Evolutionary conservation across 148 eudicot genomes (phyloP), one percentile per base, ranked within the genome.

Genomic region (Gaultheria prostrata): DNA sequence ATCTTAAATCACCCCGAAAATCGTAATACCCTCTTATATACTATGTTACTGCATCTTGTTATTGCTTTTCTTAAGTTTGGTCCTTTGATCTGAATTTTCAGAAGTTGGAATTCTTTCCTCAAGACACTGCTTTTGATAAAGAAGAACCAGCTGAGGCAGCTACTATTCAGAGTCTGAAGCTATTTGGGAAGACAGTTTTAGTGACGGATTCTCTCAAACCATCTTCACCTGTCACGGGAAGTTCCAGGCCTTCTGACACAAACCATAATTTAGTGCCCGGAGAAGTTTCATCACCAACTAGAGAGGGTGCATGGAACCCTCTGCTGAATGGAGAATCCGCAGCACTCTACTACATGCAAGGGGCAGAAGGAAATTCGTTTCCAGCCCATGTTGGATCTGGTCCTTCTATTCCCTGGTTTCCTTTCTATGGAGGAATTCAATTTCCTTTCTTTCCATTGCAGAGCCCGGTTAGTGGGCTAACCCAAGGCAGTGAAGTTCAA

Each of bases 131-230:
- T 56, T 82, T 65, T 82, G 77, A 45, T 10, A 89, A 91, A 80
- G 87, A 85, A 75, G 78, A 63, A 46, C 74, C 85, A 13, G 88
- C 39, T n/a, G 90, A 84, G 69, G 82, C 79, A 69, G 77, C 88
- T 50, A 84, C 93, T n/a, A 82, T 86, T 1, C 91, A 87, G 79
- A 86, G 88, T 65, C 80, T 95, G 80, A 95, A 94, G 92, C 91
- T 95, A 18, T 95, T 95, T 79, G 98, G 98, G 67, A 90, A 93
- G 88, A 94, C 89, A 2, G 89, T 96, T 8, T 59, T 90, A 45
- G 91, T 96, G 56, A 75, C 72, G n/a, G 89, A 88, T 80, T 78
- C 90, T 46, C 70, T 77, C 56, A 84, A 81, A 63, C 39, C 90
- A 15, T 85, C 88, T 48, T 82, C 86, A 35, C 82, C 88, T 10